Percentiles rank a stretch among this genome's conserved stretches.
phyloP scores from a whole-genome alignment of 805 yeast species.

The Candida sonorensis region DNA sequence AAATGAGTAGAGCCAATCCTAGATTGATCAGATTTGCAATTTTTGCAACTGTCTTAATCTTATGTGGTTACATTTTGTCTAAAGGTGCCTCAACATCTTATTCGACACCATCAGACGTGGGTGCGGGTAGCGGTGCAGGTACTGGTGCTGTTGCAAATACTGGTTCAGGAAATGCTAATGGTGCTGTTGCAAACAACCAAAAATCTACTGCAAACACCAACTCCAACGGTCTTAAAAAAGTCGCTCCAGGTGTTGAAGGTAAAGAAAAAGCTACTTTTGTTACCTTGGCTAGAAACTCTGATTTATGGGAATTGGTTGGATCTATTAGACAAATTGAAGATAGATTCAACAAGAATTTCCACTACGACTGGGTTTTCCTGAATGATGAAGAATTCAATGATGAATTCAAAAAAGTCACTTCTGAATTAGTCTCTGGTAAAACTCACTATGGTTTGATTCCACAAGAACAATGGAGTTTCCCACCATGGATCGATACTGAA shows the following conservation, averaged over 20 bases:
- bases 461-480: slow-evolving; percentile 82
- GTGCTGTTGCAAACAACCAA: too few species aligned
- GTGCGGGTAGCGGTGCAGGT: slow-evolving; percentile 7
- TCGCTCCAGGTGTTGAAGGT: slow-evolving; percentile 10
- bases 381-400: slow-evolving; percentile 82
- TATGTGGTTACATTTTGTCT: slow-evolving; percentile 42
- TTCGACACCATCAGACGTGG: slow-evolving; percentile 6
- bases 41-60: slow-evolving; percentile 37
- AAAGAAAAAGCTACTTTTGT: slow-evolving; percentile 75
- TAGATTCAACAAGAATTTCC: slow-evolving; percentile 71
- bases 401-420: slow-evolving; percentile 66
- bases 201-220: too few species aligned
- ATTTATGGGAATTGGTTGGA: slow-evolving; percentile 50
- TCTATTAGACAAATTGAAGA: slow-evolving; percentile 81
- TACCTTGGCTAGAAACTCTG: slow-evolving; percentile 72
- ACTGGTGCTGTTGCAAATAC: slow-evolving; percentile 1
- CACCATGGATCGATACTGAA: slow-evolving; percentile 71
- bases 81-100: slow-evolving; percentile 36
- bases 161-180: background rate
- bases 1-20: slow-evolving; percentile 41
- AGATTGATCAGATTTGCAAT: slow-evolving; percentile 41
- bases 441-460: slow-evolving; percentile 77
- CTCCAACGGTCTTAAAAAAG: too few species aligned
- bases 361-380: slow-evolving; percentile 93
- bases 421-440: slow-evolving; percentile 65